Percentiles rank a stretch among this genome's conserved stretches.
These are phyloP conservation scores for Saraca asoca DNA, from an alignment of 331 rosid genomes.

Conservation along the genomic window DNA sequence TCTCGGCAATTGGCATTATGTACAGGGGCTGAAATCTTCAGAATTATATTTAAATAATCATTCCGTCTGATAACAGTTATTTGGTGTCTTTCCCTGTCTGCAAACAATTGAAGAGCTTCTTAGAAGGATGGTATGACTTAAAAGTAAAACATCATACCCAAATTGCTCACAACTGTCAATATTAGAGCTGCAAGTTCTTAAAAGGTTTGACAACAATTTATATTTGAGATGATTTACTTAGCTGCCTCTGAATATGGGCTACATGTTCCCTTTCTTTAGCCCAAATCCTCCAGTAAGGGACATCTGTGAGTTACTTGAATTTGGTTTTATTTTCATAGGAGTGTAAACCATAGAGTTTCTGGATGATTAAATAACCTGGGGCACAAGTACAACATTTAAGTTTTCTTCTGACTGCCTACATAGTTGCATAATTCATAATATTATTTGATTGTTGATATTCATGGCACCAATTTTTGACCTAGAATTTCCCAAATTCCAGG, in stretches of 20 bases:
- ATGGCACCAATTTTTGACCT: constrained; percentile 33
- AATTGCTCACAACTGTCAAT: not conserved
- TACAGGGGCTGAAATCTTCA: not conserved
- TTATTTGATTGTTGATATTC: constrained; percentile 9
- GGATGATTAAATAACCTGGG: constrained; percentile 10
- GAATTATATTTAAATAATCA: constrained; percentile 4
- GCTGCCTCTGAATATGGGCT: not conserved
- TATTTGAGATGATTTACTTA: constrained; percentile 1
- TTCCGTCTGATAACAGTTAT: not conserved
- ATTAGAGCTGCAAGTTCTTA: not conserved
- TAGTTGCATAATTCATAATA: not conserved
- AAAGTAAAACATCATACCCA: not conserved
- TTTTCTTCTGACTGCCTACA: constrained; percentile 25
- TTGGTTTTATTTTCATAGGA: constrained; percentile 9
- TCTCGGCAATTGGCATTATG: not conserved
- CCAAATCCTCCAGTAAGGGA: not conserved
- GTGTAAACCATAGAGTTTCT: constrained; percentile 18
- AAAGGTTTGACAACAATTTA: not conserved
- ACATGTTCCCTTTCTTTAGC: not conserved
- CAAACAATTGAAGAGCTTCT: not conserved
- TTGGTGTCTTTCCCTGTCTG: not conserved
- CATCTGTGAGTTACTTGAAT: constrained; percentile 16
- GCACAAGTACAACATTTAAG: constrained; percentile 15
- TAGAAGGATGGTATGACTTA: not conserved
- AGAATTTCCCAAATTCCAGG: constrained; percentile 58